Evolutionary conservation across 352 stramenopile genomes (phyloP), one percentile per base, ranked within the genome.

Genomic region (Pythium dissotocum): DNA sequence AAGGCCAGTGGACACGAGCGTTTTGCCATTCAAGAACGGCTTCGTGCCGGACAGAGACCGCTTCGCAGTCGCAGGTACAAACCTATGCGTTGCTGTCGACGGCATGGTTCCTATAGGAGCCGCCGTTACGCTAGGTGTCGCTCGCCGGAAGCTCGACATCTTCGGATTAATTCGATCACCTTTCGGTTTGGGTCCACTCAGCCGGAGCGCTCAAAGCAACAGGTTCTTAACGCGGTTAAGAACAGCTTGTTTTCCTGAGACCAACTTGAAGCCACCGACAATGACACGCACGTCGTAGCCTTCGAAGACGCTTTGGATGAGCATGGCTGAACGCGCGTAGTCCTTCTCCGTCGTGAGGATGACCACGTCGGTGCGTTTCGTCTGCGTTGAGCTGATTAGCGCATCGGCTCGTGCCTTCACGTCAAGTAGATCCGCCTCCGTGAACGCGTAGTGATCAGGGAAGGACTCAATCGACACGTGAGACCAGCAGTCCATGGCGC

Each of bases 291-390:
- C 44, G 10, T 65, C n/a, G 13, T 42, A 13, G 4, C 28, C 44
- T 4, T 2, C 12, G 9, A 74, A 67, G 36, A 66, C 58, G 8
- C 24, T 21, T 32, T 58, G n/a, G 14, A 78, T 55, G n/a, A 73
- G 28, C 4, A 65, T 18, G 7, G 40, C 58, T 4, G 77, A 81
- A 6, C 79, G 76, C 35, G 70, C 72, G 30, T 75, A 78, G 46
- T 92, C 82, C 59, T 92, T 92, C 69, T 92, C 84, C 0, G 84
- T 92, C 18, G 80, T 90, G 35, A 90, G 48, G 10, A 92, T 42
- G 38, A 90, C 59, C 16, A 90, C 61, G 33, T 63, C 21, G 9
- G 21, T 21, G 9, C 5, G 18, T 1, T 36, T 40, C 6, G 54
- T 42, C 1, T 48, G 16, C 1, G 8, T 13, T n/a, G 21, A 38